Evolutionary conservation across 768 basidiomycete species (phyloP).

Genomic region (Termitomyces sp.): DNA sequence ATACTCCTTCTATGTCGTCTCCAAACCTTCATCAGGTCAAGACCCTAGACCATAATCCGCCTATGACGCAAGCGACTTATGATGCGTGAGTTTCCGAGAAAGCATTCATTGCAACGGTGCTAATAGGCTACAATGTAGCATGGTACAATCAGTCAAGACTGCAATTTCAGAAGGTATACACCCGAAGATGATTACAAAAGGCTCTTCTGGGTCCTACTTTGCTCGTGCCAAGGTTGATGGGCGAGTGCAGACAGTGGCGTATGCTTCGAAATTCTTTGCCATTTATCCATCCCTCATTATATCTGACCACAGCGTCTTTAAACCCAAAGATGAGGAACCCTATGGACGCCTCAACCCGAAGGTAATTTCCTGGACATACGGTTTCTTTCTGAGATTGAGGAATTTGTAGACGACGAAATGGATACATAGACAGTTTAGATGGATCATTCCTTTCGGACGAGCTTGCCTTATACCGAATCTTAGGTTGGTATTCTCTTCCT

Average conservation of each 20-base stretch:
- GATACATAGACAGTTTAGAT: conserved; percentile 84
- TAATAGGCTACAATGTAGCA: conserved; percentile 34
- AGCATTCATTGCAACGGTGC: background rate
- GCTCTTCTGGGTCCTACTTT: conserved; percentile 90
- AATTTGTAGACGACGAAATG: conserved; percentile 75
- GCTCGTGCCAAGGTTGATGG: conserved; percentile 82
- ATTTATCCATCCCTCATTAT: background rate
- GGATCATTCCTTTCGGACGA: conserved; percentile 89
- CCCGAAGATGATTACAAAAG: conserved; percentile 89
- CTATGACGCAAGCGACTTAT: conserved; percentile 74
- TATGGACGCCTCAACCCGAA: conserved; percentile 89
- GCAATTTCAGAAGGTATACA: conserved; percentile 80
- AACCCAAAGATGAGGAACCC: conserved; percentile 89
- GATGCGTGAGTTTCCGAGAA: conserved; percentile 49
- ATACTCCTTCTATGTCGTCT: background rate
- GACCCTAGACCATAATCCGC: conserved; percentile 77
- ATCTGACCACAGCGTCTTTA: conserved; percentile 64
- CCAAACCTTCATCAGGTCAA: conserved; percentile 46
- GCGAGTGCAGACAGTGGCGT: conserved; percentile 79
- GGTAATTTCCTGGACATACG: conserved; percentile 31
- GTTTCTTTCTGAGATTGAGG: background rate
- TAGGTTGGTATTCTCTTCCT: conserved; percentile 45
- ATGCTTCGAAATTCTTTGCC: conserved; percentile 28
- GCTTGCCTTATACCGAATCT: conserved; percentile 88
- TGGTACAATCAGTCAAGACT: conserved; percentile 61